These are phyloP conservation scores for Phytophthora brassicae DNA, from an alignment of 352 stramenopile genomes.

Conservation along the genomic window DNA sequence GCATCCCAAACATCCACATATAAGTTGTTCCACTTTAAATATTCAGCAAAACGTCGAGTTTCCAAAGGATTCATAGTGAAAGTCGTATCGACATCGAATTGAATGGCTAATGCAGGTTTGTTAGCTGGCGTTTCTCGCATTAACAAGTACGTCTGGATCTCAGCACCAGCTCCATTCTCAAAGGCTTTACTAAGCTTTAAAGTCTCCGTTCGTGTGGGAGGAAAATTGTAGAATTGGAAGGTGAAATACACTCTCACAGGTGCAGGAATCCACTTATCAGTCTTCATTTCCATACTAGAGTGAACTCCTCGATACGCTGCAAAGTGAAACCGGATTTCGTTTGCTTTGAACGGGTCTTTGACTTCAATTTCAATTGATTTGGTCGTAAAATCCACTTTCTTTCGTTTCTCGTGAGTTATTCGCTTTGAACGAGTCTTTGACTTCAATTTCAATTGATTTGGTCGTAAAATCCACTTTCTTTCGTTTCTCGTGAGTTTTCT, in stretches of 20 bases:
- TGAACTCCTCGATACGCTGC: conserved; percentile 65
- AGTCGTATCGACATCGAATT: conserved; percentile 81
- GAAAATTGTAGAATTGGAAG: conserved; percentile 93
- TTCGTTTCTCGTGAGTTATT: too few species aligned
- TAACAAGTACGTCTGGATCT: conserved; percentile 54
- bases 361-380: conserved; percentile 77
- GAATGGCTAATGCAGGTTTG: conserved; percentile 69
- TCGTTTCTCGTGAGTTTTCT: conserved; percentile 15
- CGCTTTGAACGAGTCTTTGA: conserved; percentile 73
- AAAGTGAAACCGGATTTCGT: conserved; percentile 92
- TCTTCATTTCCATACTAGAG: conserved; percentile 5
- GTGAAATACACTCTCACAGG: conserved; percentile 82
- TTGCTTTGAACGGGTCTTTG: conserved; percentile 68
- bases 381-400: conserved; percentile 1
- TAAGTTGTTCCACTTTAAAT: conserved; percentile 83
- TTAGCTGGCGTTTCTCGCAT: conserved; percentile 63
- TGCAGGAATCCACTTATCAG: conserved; percentile 4
- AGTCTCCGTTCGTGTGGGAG: conserved; percentile 87
- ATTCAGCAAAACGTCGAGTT: conserved; percentile 78
- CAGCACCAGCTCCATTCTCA: conserved; percentile 27
- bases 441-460: conserved; percentile 69
- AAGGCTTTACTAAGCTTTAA: conserved; percentile 65
- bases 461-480: neutral
- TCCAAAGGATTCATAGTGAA: conserved; percentile 60
- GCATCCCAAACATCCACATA: conserved; percentile 94